A percentile compares a stretch with the other conserved stretches of the same genome.
These are phyloP conservation scores for Talaromyces sp. DNA, from an alignment of 2,329 filamentous ascomycete species.

Conservation along the genomic window DNA sequence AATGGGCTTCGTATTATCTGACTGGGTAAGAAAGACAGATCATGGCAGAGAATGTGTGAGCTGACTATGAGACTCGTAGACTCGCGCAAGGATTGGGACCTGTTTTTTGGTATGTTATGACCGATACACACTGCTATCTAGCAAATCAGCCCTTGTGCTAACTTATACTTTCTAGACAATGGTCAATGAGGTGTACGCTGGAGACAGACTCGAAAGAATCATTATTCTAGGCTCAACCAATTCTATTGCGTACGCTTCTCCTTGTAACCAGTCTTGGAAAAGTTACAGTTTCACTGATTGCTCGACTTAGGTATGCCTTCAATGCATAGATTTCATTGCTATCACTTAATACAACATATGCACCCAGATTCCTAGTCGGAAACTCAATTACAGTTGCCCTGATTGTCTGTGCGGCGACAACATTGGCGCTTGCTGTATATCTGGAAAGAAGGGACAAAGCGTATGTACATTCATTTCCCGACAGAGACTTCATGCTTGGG, in stretches of 20 bases:
- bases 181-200: slow-evolving; percentile 17
- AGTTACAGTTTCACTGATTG: background rate
- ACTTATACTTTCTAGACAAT: slow-evolving; percentile 2
- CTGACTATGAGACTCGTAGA: background rate
- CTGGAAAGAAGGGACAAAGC: slow-evolving; percentile 1
- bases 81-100: slow-evolving; percentile 17
- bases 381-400: slow-evolving; percentile 16
- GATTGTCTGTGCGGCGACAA: slow-evolving; percentile 13
- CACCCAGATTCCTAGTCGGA: slow-evolving; percentile 16
- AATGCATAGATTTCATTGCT: slow-evolving; percentile 16
- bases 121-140: background rate
- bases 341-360: slow-evolving; percentile 15
- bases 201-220: slow-evolving; percentile 16
- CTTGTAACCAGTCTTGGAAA: background rate
- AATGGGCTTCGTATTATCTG: slow-evolving; percentile 17
- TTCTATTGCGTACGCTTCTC: slow-evolving; percentile 6
- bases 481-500: background rate
- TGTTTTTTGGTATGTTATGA: slow-evolving; percentile 9
- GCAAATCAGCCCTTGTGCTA: background rate
- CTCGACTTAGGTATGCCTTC: slow-evolving; percentile 10
- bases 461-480: background rate
- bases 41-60: background rate
- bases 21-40: slow-evolving; percentile 3
- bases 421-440: slow-evolving; percentile 10
- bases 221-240: slow-evolving; percentile 18